These are phyloP conservation scores for Capronia coronata DNA, from an alignment of 2,329 filamentous ascomycete genomes.

Conservation along the genomic window DNA sequence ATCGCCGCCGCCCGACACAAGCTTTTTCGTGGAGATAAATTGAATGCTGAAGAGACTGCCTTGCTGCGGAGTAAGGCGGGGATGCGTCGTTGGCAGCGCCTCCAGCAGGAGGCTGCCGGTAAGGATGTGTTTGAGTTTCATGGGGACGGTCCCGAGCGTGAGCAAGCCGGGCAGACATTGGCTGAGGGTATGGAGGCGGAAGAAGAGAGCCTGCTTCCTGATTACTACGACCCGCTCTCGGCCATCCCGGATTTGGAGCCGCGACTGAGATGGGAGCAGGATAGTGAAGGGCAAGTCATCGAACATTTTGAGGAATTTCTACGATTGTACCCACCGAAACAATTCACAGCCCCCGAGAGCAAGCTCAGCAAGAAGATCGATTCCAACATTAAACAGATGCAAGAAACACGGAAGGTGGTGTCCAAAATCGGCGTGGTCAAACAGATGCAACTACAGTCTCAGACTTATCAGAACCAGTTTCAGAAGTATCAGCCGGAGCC, in stretches of 20 bases:
- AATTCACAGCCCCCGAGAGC: slow-evolving; percentile 69
- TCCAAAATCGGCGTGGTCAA: slow-evolving; percentile 97
- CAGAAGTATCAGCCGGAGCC: slow-evolving; percentile 90
- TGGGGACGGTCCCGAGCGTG: slow-evolving; percentile 34
- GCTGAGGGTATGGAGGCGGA: slow-evolving; percentile 93
- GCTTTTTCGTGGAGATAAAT: slow-evolving; percentile 74
- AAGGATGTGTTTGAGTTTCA: slow-evolving; percentile 41
- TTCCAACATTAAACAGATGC: slow-evolving; percentile 86
- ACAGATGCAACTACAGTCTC: slow-evolving; percentile 97
- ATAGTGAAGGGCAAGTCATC: slow-evolving; percentile 79
- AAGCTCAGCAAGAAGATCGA: slow-evolving; percentile 73
- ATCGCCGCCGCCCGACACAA: slow-evolving; percentile 79
- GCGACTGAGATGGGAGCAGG: slow-evolving; percentile 79
- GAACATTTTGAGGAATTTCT: slow-evolving; percentile 83
- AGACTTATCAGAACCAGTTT: slow-evolving; percentile 97
- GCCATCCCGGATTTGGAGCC: slow-evolving; percentile 77
- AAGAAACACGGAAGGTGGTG: slow-evolving; percentile 91
- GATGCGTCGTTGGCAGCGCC: slow-evolving; percentile 81
- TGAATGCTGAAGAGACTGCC: slow-evolving; percentile 83
- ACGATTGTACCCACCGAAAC: slow-evolving; percentile 65
- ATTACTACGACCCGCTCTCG: slow-evolving; percentile 87
- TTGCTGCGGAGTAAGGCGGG: slow-evolving; percentile 75
- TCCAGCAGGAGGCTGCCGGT: slow-evolving; percentile 61
- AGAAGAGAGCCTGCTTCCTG: slow-evolving; percentile 75
- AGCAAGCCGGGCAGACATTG: slow-evolving; percentile 59